Evolutionary conservation across 495 filamentous ascomycete genomes (phyloP).

Genomic region (Emericellopsis terricola): DNA sequence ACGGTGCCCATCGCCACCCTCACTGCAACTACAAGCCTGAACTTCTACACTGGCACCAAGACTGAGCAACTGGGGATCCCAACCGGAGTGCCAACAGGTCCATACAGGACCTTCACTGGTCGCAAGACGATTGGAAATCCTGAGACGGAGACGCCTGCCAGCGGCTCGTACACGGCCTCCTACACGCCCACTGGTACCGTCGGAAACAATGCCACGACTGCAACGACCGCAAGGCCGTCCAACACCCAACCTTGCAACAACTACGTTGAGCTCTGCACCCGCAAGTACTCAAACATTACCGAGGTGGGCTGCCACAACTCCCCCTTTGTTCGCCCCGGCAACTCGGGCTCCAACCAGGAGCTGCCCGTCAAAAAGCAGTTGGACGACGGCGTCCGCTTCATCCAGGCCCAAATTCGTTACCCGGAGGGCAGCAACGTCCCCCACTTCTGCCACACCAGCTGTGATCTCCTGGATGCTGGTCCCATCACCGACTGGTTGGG

Average conservation of each 20-base stretch:
- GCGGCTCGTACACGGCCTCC: conserved; percentile 8
- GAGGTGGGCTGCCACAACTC: conserved; percentile 76
- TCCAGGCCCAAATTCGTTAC: conserved; percentile 62
- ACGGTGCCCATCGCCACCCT: conserved; percentile 1
- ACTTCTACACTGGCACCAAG: conserved; percentile 19
- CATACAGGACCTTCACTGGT: conserved; percentile 18
- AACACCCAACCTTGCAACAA: conserved; percentile 74
- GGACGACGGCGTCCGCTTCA: conserved; percentile 76
- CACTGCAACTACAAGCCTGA: conserved; percentile 12
- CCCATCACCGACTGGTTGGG: conserved; percentile 57
- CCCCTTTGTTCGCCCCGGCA: conserved; percentile 54
- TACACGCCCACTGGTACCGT: conserved; percentile 18
- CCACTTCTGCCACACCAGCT: conserved; percentile 62
- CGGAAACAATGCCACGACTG: conserved; percentile 11
- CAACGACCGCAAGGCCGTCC: conserved; percentile 25
- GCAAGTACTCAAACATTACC: conserved; percentile 80
- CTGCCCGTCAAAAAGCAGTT: conserved; percentile 54
- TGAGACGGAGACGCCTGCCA: conserved; percentile 1
- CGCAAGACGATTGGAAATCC: conserved; percentile 16
- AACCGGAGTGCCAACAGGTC: conserved; percentile 12
- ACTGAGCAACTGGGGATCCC: conserved; percentile 7
- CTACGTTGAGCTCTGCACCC: conserved; percentile 64
- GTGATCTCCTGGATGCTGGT: conserved; percentile 63
- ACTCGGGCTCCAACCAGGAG: conserved; percentile 63
- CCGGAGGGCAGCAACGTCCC: conserved; percentile 17